Percentiles rank a stretch among this genome's conserved stretches.
phyloP scores from a whole-genome alignment of 129 eudicot genomes.

The Centaurea solstitialis region DNA sequence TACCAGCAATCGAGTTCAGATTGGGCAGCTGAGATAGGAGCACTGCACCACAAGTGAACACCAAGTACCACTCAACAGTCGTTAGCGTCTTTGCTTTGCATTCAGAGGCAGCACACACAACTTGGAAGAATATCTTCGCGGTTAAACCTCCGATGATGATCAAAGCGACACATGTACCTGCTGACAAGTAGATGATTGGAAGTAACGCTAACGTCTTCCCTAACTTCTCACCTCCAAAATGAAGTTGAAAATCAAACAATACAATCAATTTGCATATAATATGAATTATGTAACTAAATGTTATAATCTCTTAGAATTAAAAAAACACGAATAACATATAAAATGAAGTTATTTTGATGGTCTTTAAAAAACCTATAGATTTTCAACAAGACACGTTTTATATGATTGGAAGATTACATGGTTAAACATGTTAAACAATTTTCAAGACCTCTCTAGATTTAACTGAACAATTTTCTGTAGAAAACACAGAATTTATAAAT shows the following conservation, averaged over 20 bases:
- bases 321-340: background rate
- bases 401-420: background rate
- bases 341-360: background rate
- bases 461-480: background rate
- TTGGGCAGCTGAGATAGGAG: slow-evolving; percentile 53
- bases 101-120: slow-evolving; percentile 30
- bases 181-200: slow-evolving; percentile 46
- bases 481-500: background rate
- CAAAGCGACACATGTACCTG: slow-evolving; percentile 44
- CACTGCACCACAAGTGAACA: slow-evolving; percentile 44
- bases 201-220: slow-evolving; percentile 36
- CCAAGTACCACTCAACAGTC: slow-evolving; percentile 48
- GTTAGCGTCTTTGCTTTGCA: slow-evolving; percentile 51
- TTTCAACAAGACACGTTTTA: too few relatives aligned
- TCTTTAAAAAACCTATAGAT: too few relatives aligned
- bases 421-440: too few relatives aligned
- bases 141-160: slow-evolving; percentile 48
- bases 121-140: slow-evolving; percentile 39
- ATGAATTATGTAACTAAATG: background rate
- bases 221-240: slow-evolving; percentile 36
- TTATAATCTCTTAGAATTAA: background rate
- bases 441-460: background rate
- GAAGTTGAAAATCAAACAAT: background rate
- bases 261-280: background rate
- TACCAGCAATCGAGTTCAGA: slow-evolving; percentile 50